Evolutionary conservation across 495 filamentous ascomycete genomes (phyloP), one percentile per base, ranked within the genome.

Genomic region (Apodospora peruviana): DNA sequence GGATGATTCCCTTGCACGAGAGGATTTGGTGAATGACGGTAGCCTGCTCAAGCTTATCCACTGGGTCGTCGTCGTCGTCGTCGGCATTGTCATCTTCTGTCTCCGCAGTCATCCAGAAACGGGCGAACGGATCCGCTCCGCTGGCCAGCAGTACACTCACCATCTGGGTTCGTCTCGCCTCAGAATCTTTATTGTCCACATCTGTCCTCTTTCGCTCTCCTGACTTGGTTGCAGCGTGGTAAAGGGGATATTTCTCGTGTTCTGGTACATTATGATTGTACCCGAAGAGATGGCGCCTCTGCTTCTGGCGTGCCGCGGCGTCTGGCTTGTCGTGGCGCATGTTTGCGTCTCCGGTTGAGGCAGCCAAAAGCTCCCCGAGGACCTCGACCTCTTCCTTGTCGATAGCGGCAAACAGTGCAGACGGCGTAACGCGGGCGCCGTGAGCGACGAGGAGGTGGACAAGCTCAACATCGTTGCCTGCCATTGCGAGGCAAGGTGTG

Each of bases 81-180:
- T 38, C n/a, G 20, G 18, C 18, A 20, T 19, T 21, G 7, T 5
- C 21, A 20, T 38, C 20, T 19, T 9, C 55, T 4, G 18, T 19
- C 5, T 40, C 36, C 8, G 8, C 22, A 32, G 27, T 7, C 7
- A 32, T 32, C 27, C 27, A 7, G 27, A 14, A 32, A 7, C 14
- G 7, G 16, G 42, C 42, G 16, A 47, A 50, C 0, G 52, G 52
- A 34, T 64, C 56, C 2, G 56, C 61, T 9, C 61, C 62, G 46
- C 54, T 21, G 18, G 40, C 42, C 11, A 68, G 29, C 7, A 65
- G 53, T 1, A 53, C 11, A 18, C 47, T 50, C 12, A 58, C 49
- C 32, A 77, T 59, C 49, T 79, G 49, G 22, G 18, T 35, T n/a
- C n/a, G n/a, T n/a, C n/a, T n/a, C n/a, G n/a, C n/a, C n/a, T n/a